phyloP scores from a whole-genome alignment of 2,329 filamentous ascomycete species.

The Arthroderma uncinatum region DNA sequence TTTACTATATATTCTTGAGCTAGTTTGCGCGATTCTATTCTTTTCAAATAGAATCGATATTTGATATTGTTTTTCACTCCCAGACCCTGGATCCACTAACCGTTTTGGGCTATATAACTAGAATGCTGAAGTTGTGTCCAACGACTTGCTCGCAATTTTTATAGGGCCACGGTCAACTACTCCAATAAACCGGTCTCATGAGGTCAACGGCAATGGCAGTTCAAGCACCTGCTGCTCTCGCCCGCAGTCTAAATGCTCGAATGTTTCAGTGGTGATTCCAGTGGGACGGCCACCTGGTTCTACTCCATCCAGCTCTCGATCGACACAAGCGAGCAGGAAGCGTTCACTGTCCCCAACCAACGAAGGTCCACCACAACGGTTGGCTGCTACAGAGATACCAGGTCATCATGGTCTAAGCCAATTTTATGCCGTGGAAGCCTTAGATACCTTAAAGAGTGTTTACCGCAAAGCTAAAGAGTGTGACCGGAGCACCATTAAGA shows the following conservation, averaged over 20 bases:
- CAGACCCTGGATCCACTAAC: neutral
- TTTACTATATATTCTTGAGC: neutral
- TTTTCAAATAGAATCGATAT: neutral
- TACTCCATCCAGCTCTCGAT: neutral
- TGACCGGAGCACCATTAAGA: neutral
- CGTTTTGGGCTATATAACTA: conserved; percentile 1
- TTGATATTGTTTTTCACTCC: neutral
- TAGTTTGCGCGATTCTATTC: neutral
- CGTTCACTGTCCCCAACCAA: neutral
- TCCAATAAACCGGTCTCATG: neutral
- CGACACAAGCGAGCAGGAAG: neutral
- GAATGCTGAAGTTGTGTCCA: neutral
- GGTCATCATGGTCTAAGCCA: neutral
- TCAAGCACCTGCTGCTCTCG: neutral
- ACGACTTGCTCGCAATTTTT: neutral
- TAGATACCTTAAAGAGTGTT: neutral
- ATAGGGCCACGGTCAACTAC: neutral
- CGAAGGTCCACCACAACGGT: neutral
- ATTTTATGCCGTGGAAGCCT: neutral
- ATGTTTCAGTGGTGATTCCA: neutral
- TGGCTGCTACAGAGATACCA: neutral
- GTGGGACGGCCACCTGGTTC: neutral
- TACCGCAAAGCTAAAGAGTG: neutral
- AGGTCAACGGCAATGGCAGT: neutral
- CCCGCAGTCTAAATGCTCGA: neutral